A percentile compares a stretch with the other conserved stretches of the same genome.
phyloP scores from a whole-genome alignment of 495 filamentous ascomycete species.

The Geopyxis carbonaria region DNA sequence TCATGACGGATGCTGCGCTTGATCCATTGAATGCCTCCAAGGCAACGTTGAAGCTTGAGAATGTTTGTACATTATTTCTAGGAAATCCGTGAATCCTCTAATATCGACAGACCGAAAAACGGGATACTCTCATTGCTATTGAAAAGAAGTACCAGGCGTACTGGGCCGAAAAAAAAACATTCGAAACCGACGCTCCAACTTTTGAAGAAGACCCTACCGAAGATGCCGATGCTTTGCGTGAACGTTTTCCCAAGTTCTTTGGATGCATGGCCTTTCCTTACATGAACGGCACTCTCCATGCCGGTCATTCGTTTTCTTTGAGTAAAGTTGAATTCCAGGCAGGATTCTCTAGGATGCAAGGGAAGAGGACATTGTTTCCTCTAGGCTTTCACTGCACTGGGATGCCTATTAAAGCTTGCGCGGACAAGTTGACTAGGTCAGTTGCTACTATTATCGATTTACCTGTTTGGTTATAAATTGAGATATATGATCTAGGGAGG shows the following conservation, averaged over 20 bases:
- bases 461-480: neutral
- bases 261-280: slow-evolving; percentile 90
- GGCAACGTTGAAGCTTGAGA: slow-evolving; percentile 58
- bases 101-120: slow-evolving; percentile 62
- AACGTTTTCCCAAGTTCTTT: slow-evolving; percentile 77
- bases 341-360: slow-evolving; percentile 74
- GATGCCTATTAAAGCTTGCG: slow-evolving; percentile 94
- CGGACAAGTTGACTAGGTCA: slow-evolving; percentile 56
- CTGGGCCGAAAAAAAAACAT: slow-evolving; percentile 65
- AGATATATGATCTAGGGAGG: slow-evolving; percentile 42
- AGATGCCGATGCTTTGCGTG: slow-evolving; percentile 52
- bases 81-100: slow-evolving; percentile 3
- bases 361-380: slow-evolving; percentile 70
- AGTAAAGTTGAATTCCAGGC: slow-evolving; percentile 81
- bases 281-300: slow-evolving; percentile 90
- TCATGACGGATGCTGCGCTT: slow-evolving; percentile 31
- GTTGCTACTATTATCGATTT: too few relatives aligned
- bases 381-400: slow-evolving; percentile 92
- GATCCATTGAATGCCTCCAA: slow-evolving; percentile 45
- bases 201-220: slow-evolving; percentile 57
- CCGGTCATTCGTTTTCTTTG: slow-evolving; percentile 77
- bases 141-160: slow-evolving; percentile 84
- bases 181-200: slow-evolving; percentile 71
- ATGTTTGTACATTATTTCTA: slow-evolving; percentile 32
- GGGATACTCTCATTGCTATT: slow-evolving; percentile 67